Base-by-base conservation (phyloP, 805 yeast genomes). In the Zygosaccharomyces lentus region DNA sequence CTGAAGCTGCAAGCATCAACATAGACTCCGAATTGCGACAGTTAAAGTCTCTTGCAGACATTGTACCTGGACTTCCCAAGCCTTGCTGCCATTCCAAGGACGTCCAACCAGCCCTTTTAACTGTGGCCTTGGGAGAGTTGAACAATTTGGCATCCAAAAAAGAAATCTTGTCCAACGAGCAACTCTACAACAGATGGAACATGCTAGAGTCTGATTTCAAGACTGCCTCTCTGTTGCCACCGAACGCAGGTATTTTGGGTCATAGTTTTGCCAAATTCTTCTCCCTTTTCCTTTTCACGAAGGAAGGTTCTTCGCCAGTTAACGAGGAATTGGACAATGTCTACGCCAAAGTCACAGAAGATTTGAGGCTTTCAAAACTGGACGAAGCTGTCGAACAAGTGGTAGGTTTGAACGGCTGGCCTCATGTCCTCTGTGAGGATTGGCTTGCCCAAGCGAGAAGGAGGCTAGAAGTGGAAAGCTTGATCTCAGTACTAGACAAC, bases 211-310 rank as follows among this genome's bases (percentile, higher is more conserved):
- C 95, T 12, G 96, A 91, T 69, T 78, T 93, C 62, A 82, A 96
- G 66, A 80, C 88, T 25, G 90, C 95, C 6, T 81, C 96, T 4
- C 71, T 93, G 56, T 77, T 90, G 51, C 97, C 98, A 45, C 95
- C 95, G 56, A 87, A 91, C 61, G 96, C 99, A 21, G 99, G 99
- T 61, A 77, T 93, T 45, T 77, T 91, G 57, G 98, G 96, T 25
- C 96, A 93, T 67, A 65, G 89, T 35, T 77, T 95, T 6, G 90
- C 98, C 13, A 73, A 76, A 54, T 46, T 88, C 7, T 85, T 90
- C 62, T 84, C 95, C 29, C 78, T 77, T 56, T 74, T 90, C 50
- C 75, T 91, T 58, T 75, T 87, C 58, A 74, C 84, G 24, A 93
- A 89, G 64, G 72, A 77, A 50, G 98, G 98, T 37, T 69, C 79